Conservation (phyloP, 192 early-diverging fungal genomes). For the Coemansia guatemalensis region DNA sequence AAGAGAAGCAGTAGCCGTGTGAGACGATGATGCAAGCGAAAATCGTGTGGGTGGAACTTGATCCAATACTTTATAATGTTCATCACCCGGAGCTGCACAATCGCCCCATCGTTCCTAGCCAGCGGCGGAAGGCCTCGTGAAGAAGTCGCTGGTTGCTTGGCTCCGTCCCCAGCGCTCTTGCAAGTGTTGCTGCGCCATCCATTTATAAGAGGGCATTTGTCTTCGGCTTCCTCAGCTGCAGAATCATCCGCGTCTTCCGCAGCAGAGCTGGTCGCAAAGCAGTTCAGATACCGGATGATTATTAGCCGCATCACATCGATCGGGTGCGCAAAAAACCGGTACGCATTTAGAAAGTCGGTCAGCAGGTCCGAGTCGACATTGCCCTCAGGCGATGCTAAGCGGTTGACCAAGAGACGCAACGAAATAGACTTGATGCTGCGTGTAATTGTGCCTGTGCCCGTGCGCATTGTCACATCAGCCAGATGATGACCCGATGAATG, state of each 20-base stretch:
- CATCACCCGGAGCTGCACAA: constrained; percentile 75
- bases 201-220: constrained; percentile 41
- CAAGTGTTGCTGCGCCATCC: constrained; percentile 29
- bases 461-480: constrained; percentile 49
- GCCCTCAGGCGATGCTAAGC: constrained; percentile 52
- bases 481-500: constrained; percentile 32
- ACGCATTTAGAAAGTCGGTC: constrained; percentile 64
- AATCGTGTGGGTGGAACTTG: constrained; percentile 71
- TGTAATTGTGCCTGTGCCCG: constrained; percentile 45
- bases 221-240: constrained; percentile 14
- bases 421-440: constrained; percentile 51
- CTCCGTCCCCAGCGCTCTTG: constrained; percentile 6
- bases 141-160: constrained; percentile 4
- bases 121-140: constrained; percentile 25
- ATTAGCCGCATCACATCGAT: constrained; percentile 67
- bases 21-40: constrained; percentile 48
- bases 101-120: constrained; percentile 46
- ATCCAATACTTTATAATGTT: constrained; percentile 90
- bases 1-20: constrained; percentile 51
- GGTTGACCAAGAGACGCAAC: constrained; percentile 52
- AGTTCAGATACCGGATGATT: constrained; percentile 61
- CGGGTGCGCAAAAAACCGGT: constrained; percentile 64
- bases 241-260: constrained; percentile 18
- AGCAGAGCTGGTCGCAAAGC: constrained; percentile 24
- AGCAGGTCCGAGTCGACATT: constrained; percentile 62